phyloP scores from a whole-genome alignment of 2,329 filamentous ascomycete species.

The Aspergillus sp. region DNA sequence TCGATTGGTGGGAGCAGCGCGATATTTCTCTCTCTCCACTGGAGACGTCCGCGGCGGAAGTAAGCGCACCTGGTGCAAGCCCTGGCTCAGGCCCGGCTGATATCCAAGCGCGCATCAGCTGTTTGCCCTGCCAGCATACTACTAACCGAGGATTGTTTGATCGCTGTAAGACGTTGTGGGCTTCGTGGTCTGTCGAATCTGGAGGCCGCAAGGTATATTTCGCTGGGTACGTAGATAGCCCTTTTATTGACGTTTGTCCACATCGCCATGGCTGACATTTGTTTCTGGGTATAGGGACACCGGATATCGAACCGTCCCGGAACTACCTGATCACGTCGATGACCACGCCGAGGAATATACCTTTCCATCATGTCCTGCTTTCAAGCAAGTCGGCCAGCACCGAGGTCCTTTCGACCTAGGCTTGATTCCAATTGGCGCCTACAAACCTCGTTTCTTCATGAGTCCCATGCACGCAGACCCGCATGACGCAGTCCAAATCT shows the following conservation, averaged over 20 bases:
- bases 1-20: constrained; percentile 93
- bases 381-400: constrained; percentile 75
- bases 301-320: constrained; percentile 77
- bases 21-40: constrained; percentile 63
- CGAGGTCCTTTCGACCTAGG: constrained; percentile 88
- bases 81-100: constrained; percentile 30
- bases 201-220: constrained; percentile 82
- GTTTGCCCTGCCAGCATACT: constrained; percentile 81
- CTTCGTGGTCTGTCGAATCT: constrained; percentile 76
- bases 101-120: constrained; percentile 72
- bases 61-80: constrained; percentile 27
- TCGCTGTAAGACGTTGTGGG: constrained; percentile 77
- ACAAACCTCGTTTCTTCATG: constrained; percentile 65
- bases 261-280: background rate
- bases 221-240: constrained; percentile 52
- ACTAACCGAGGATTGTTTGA: constrained; percentile 69
- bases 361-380: constrained; percentile 76
- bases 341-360: constrained; percentile 70
- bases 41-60: constrained; percentile 23
- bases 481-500: constrained; percentile 85
- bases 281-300: constrained; percentile 65
- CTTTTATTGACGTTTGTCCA: background rate
- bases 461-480: constrained; percentile 84
- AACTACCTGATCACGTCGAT: constrained; percentile 61
- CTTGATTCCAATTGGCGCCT: constrained; percentile 90